Conservation (phyloP, 2,329 filamentous ascomycete genomes). For the Aspergillus oerlinghausenensis region DNA sequence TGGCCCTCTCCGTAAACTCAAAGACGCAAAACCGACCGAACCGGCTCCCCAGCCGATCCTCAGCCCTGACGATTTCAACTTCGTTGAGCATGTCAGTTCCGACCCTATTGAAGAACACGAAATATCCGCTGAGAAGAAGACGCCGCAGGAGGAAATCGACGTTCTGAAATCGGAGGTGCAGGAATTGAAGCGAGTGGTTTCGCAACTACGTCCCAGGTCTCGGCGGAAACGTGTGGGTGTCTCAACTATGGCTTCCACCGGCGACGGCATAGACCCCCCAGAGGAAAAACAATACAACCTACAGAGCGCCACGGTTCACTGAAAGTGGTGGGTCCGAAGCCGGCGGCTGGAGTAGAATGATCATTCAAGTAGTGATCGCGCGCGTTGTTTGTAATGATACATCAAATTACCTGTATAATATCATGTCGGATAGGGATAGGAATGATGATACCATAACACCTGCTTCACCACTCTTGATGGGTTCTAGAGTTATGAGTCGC, state of each 20-base stretch:
- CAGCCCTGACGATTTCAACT: not conserved
- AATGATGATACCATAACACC: not conserved
- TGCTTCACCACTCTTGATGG: not conserved
- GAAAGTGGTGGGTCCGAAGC: not conserved
- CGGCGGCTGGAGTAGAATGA: not conserved
- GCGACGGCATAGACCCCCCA: not conserved
- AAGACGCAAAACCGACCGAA: not conserved
- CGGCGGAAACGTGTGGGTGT: not conserved
- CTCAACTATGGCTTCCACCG: not conserved
- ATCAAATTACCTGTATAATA: not conserved
- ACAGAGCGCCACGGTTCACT: not conserved
- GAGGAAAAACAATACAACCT: not conserved
- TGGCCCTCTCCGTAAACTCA: conserved; percentile 5
- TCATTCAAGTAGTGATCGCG: not conserved
- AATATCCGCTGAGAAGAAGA: not conserved
- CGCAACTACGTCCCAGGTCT: conserved; percentile 5
- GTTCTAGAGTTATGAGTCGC: not conserved
- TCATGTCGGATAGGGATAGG: not conserved
- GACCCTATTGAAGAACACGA: not conserved
- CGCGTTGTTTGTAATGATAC: not conserved
- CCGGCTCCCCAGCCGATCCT: not conserved
- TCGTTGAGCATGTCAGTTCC: not conserved
- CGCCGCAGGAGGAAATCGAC: conserved; percentile 21
- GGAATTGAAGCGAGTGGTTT: conserved; percentile 27
- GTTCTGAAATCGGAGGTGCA: conserved; percentile 26